Base-by-base conservation (phyloP, 1,284 basidiomycete genomes). In the Butyriboletus appendiculatus region DNA sequence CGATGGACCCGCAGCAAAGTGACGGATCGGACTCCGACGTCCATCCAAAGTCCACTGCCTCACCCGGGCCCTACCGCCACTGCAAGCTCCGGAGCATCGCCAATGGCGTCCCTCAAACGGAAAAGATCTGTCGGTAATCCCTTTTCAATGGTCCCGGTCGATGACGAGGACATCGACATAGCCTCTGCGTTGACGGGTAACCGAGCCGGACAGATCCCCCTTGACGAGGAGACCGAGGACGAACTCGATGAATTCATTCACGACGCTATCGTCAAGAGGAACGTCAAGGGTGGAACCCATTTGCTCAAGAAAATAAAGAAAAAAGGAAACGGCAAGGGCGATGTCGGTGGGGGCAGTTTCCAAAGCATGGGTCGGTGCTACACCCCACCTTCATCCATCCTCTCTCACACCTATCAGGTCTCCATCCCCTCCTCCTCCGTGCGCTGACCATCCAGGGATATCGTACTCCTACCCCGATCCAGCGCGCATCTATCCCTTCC, bases 401-500 rank as follows among this genome's bases (percentile, higher is more conserved):
- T 54, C 51, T 8, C 50, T 57, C 44, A 57, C 52, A 8, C 45
- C 28, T 30, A 26, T n/a, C 58, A 94, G 94, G 92, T 49, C 80
- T 98, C 7, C 84, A 92, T 62, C 92, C 94, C 0, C 85, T 86
- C 33, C 76, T 98, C 0, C 79, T 97, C 28, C 86, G 94, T 45
- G 89, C 94, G 2, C 77, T 99, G 41, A 88, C 91, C 3, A 77
- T 98, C n/a, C 88, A 97, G 67, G 96, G 96, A 12, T 98, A 94
- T 76, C 91, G 92, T 48, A 90, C 88, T 38, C 97, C 97, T 12
- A 99, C 97, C 0, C 97, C 97, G 0, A 99, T 99, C 48, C 97
- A 99, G 73, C 84, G 96, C 10, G 81, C 92, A 16, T 81, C 95
- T 4, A 92, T 99, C 49, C 97, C 97, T 0, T 78, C 88, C 30